Base-by-base conservation (phyloP, 139 green algal species). In the Dunaliella sp. region DNA sequence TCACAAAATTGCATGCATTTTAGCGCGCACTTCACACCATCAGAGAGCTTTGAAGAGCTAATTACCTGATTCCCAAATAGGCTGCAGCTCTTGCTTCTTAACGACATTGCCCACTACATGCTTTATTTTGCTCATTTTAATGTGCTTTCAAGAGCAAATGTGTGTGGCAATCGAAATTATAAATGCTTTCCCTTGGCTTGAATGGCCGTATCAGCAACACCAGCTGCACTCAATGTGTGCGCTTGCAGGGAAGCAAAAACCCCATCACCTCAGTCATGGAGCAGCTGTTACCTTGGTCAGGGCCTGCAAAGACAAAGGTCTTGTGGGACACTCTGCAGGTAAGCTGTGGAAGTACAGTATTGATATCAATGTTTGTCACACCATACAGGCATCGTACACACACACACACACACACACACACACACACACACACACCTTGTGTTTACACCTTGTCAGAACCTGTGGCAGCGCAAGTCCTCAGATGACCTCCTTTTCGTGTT, bases 401-500 rank as follows among this genome's bases (percentile, higher is more conserved):
- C 74, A 31, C 33, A 30, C 33, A 31, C 21, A 80, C 74, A 25
- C n/a, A 36, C 25, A 80, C 74, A 30, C 25, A 48, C 48, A 25
- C n/a, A 7, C 12, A 12, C 31, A 82, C 2, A 30, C 3, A 25
- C 36, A 36, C 80, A 30, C 3, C 21, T 28, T 38, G 31, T 36
- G 32, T 36, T 3, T 33, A 36, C 79, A 12, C 38, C 32, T 3
- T 36, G 1, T 22, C 57, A 88, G 85, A 80, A 83, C 76, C 81
- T 91, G 57, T 76, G 87, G 75, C 48, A 48, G 0, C 84, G 88
- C 12, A 83, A 84, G 83, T 85, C 84, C 59, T 78, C 72, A 32
- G 95, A 98, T 80, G 94, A 97, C 90, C 89, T 97, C 30, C 86
- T 97, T 7, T 98, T 94, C 84, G 88, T 94, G 32, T 91, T 96